Conservation (phyloP, 345 rosid species). For the Nephelium lappaceum region DNA sequence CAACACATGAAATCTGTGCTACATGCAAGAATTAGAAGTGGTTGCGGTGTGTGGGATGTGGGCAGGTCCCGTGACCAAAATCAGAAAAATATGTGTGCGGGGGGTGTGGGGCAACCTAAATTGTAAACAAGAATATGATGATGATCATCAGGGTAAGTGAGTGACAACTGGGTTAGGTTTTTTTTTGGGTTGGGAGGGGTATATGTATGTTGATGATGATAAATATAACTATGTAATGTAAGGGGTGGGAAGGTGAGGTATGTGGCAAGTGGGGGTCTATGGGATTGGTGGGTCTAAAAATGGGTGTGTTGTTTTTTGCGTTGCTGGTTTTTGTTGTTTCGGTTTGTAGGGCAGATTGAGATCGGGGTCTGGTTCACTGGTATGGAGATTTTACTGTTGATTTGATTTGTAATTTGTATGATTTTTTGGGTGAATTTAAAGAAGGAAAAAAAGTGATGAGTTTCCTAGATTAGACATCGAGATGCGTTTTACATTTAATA, state of each 20-base stretch:
- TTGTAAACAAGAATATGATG: neutral
- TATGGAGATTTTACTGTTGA: neutral
- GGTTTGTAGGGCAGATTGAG: too few relatives aligned
- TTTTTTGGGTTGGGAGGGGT: neutral
- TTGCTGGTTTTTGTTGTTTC: too few relatives aligned
- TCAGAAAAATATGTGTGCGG: neutral
- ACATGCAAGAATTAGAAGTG: neutral
- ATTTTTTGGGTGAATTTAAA: too few relatives aligned
- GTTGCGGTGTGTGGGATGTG: neutral
- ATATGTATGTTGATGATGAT: neutral
- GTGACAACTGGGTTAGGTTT: neutral
- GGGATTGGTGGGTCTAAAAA: neutral
- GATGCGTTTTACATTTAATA: neutral
- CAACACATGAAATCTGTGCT: neutral
- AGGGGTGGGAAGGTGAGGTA: neutral
- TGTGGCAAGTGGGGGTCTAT: neutral
- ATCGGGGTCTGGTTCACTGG: neutral
- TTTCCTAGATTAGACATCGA: neutral
- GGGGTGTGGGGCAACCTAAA: neutral
- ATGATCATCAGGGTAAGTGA: neutral
- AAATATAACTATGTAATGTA: too few relatives aligned
- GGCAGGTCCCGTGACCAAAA: constrained; percentile 31
- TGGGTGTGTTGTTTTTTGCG: too few relatives aligned
- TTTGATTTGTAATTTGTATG: neutral
- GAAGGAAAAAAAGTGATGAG: neutral